phyloP scores from a whole-genome alignment of 495 filamentous ascomycete genomes.

The Neurospora sp. region DNA sequence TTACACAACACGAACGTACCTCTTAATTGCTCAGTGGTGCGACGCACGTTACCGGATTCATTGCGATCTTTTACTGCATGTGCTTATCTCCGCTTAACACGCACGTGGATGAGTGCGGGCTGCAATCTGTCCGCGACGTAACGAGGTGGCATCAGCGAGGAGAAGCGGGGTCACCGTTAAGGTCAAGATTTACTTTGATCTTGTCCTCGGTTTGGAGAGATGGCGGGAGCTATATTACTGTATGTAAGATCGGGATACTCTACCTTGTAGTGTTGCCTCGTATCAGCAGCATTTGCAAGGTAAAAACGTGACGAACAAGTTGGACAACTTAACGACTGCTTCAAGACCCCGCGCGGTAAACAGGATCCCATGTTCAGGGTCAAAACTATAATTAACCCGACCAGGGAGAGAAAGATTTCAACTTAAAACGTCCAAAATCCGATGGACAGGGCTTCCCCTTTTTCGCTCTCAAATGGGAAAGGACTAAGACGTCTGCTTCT shows the following conservation, averaged over 20 bases:
- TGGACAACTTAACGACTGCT: background rate
- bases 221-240: background rate
- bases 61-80: background rate
- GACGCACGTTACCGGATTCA: background rate
- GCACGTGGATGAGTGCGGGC: background rate
- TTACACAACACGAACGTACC: background rate
- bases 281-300: background rate
- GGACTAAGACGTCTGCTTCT: background rate
- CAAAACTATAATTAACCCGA: background rate
- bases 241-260: background rate
- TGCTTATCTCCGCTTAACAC: background rate
- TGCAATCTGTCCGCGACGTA: background rate
- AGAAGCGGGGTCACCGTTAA: background rate
- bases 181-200: background rate
- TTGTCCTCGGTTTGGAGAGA: background rate
- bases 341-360: background rate
- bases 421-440: background rate
- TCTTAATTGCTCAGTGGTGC: background rate
- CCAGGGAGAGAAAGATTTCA: background rate
- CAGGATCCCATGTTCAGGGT: background rate
- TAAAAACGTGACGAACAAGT: background rate
- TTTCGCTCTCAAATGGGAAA: background rate
- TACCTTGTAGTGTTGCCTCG: background rate
- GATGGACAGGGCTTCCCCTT: background rate
- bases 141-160: background rate